These are phyloP conservation scores for Mycena olivaceomarginata DNA, from an alignment of 768 basidiomycete species.

Conservation along the genomic window DNA sequence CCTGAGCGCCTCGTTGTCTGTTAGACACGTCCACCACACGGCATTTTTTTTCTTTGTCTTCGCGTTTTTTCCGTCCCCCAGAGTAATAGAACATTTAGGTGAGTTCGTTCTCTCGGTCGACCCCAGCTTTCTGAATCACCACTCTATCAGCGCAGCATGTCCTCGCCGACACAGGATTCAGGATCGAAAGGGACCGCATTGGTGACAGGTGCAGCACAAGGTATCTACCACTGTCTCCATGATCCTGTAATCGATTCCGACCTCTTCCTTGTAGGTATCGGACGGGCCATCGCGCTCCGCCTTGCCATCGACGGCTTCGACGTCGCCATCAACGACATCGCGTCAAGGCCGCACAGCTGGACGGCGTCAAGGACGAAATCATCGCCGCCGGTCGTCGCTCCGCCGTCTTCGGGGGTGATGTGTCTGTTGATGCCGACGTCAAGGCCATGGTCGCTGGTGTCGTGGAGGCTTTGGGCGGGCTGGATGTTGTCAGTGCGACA, in stretches of 20 bases:
- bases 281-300: slow-evolving; percentile 49
- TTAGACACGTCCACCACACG: no score
- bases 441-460: slow-evolving; percentile 43
- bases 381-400: slow-evolving; percentile 37
- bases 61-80: no score
- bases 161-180: background rate
- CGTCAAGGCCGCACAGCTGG: slow-evolving; percentile 38
- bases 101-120: no score
- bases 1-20: no score
- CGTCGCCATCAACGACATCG: slow-evolving; percentile 53
- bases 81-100: background rate
- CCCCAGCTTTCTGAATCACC: no score
- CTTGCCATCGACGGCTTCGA: slow-evolving; percentile 54
- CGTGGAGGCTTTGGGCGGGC: slow-evolving; percentile 44
- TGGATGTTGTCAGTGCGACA: slow-evolving; percentile 43
- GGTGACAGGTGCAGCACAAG: slow-evolving; percentile 55
- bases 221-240: slow-evolving; percentile 36
- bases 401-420: slow-evolving; percentile 45
- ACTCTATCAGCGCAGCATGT: background rate
- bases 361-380: slow-evolving; percentile 47
- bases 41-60: no score
- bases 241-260: background rate
- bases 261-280: slow-evolving; percentile 18
- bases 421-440: slow-evolving; percentile 49
- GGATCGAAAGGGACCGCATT: slow-evolving; percentile 44